Evolutionary conservation across 1,139 yeast genomes (phyloP).

Genomic region (Yarrowia galli): DNA sequence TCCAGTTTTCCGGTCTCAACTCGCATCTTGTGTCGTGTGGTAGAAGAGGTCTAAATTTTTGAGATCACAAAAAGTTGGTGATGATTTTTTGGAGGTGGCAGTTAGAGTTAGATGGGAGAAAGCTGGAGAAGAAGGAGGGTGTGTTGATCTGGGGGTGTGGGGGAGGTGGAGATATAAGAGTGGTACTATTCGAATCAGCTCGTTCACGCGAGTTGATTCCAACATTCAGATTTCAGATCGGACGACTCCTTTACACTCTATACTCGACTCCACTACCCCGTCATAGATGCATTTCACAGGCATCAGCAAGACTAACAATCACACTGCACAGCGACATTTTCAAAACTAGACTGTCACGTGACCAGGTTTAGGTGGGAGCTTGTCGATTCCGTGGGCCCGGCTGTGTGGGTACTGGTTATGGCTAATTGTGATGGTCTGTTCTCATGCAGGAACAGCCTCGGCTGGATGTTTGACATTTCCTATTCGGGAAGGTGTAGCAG

Average conservation of each 20-base stretch:
- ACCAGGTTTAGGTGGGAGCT: not conserved
- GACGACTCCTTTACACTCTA: not conserved
- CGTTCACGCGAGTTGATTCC: not conserved
- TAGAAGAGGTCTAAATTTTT: not conserved
- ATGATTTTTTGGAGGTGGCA: conserved; percentile 20
- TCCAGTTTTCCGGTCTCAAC: conserved; percentile 35
- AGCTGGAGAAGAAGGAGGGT: not conserved
- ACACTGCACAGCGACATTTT: too few species aligned
- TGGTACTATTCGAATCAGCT: too few species aligned
- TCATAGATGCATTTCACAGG: conserved; percentile 16
- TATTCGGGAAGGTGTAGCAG: too few species aligned
- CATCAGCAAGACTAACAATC: conserved; percentile 10
- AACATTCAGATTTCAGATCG: not conserved
- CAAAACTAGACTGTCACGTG: not conserved
- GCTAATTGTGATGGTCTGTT: too few species aligned
- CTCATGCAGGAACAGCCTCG: too few species aligned
- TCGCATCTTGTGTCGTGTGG: conserved; percentile 6
- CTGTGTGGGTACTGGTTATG: too few species aligned
- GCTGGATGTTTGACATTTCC: too few species aligned
- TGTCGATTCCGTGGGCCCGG: too few species aligned
- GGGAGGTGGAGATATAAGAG: not conserved
- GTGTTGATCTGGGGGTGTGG: not conserved
- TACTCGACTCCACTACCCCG: not conserved
- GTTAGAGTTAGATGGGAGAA: not conserved
- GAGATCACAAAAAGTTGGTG: conserved; percentile 8